These are phyloP conservation scores for Blastobotrys mokoenaii DNA, from an alignment of 805 yeast species.

Conservation along the genomic window DNA sequence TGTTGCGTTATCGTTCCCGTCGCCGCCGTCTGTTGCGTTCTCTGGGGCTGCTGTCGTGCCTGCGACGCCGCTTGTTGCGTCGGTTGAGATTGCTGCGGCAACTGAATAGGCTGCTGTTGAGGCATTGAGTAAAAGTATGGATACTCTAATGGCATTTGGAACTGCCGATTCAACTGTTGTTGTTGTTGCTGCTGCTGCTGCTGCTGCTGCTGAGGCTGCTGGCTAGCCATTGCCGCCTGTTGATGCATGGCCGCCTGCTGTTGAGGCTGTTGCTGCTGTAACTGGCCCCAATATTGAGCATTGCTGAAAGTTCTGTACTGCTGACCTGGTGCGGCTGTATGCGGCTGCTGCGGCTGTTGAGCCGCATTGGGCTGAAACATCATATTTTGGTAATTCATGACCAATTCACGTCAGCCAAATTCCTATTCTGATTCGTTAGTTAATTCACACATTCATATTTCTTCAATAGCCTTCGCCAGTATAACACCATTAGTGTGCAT, in stretches of 20 bases:
- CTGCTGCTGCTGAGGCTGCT: too few relatives aligned
- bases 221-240: too few relatives aligned
- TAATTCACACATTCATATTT: too few relatives aligned
- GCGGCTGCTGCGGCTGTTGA: conserved; percentile 7
- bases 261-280: conserved; percentile 2
- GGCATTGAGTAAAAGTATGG: background rate
- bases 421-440: too few relatives aligned
- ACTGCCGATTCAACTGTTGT: conserved; percentile 6
- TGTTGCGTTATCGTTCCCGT: conserved; percentile 16
- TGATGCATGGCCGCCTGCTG: too few relatives aligned
- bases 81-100: conserved; percentile 1
- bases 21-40: conserved; percentile 16
- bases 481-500: too few relatives aligned
- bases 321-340: conserved; percentile 1
- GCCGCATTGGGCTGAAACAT: conserved; percentile 1
- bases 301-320: background rate
- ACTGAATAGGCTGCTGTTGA: conserved; percentile 1
- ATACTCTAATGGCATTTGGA: conserved; percentile 1
- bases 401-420: too few relatives aligned
- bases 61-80: conserved; percentile 1
- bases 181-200: background rate
- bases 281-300: conserved; percentile 1
- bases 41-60: background rate
- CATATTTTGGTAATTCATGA: too few relatives aligned
- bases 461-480: too few relatives aligned